phyloP scores from a whole-genome alignment of 441 rosid species.

The Raphanus hybrid region DNA sequence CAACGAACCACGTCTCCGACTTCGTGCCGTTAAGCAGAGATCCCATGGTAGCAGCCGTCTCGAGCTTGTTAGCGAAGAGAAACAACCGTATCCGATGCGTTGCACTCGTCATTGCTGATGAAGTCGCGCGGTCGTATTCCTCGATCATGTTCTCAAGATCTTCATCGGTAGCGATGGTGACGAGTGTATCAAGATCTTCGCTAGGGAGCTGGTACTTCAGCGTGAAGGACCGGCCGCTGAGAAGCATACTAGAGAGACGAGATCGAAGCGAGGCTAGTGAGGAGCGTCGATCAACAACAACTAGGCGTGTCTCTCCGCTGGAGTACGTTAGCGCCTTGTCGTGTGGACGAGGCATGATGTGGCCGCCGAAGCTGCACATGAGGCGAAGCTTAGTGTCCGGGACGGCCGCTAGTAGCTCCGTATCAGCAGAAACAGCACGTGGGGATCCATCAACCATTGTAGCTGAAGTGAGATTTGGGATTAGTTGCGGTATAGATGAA shows the following conservation, averaged over 20 bases:
- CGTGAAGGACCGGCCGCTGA: conserved; percentile 58
- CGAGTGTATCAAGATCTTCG: conserved; percentile 73
- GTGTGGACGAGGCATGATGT: conserved; percentile 72
- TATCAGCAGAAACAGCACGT: conserved; percentile 29
- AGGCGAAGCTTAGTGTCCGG: conserved; percentile 61
- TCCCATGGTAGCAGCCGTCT: conserved; percentile 64
- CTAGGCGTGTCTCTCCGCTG: conserved; percentile 64
- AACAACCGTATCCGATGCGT: conserved; percentile 59
- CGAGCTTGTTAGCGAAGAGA: conserved; percentile 57
- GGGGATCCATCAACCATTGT: conserved; percentile 41
- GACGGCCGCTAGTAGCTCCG: conserved; percentile 44
- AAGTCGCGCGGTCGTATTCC: conserved; percentile 57
- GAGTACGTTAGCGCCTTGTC: conserved; percentile 63
- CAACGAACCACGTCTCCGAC: conserved; percentile 67
- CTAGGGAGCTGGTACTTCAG: conserved; percentile 74
- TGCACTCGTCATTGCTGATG: conserved; percentile 32
- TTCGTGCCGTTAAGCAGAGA: conserved; percentile 56
- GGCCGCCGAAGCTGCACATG: conserved; percentile 70
- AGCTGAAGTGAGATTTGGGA: conserved; percentile 19
- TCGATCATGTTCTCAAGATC: conserved; percentile 76
- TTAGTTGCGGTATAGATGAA: conserved; percentile 46
- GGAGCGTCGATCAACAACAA: conserved; percentile 60
- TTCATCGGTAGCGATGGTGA: conserved; percentile 62
- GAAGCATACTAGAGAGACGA: conserved; percentile 63
- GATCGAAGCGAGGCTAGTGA: conserved; percentile 51